phyloP scores from a whole-genome alignment of 2,329 filamentous ascomycete genomes.

The Fonsecaea monophora region DNA sequence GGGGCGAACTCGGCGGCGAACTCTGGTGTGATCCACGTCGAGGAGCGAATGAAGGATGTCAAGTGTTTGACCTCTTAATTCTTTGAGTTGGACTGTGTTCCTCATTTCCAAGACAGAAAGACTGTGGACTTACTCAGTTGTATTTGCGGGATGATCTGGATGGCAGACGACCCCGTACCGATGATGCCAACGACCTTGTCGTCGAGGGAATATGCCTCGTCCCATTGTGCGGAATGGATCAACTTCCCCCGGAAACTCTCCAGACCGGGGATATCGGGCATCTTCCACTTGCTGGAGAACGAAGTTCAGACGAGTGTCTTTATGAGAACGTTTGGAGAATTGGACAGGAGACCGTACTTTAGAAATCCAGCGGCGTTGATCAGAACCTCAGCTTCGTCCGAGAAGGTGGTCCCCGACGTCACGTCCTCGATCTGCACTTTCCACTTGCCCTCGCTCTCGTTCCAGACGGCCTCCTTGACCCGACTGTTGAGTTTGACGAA shows the following conservation, averaged over 20 bases:
- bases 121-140: slow-evolving; percentile 17
- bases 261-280: slow-evolving; percentile 39
- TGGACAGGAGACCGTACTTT: slow-evolving; percentile 48
- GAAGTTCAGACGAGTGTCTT: neutral
- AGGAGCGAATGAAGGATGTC: slow-evolving; percentile 40
- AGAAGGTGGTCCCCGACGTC: neutral
- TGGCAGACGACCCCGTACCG: slow-evolving; percentile 38
- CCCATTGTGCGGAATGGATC: slow-evolving; percentile 52
- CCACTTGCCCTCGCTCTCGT: slow-evolving; percentile 62
- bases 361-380: slow-evolving; percentile 65
- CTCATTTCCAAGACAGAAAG: neutral
- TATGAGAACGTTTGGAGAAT: neutral
- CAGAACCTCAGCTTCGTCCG: slow-evolving; percentile 57
- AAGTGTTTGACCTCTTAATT: slow-evolving; percentile 29
- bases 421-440: slow-evolving; percentile 46
- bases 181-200: slow-evolving; percentile 39
- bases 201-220: slow-evolving; percentile 35
- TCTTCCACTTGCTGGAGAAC: slow-evolving; percentile 28
- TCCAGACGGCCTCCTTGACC: slow-evolving; percentile 65
- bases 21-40: slow-evolving; percentile 41
- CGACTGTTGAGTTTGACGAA: slow-evolving; percentile 57
- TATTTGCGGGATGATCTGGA: slow-evolving; percentile 43
- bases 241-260: slow-evolving; percentile 46
- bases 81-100: neutral
- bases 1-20: slow-evolving; percentile 25